Evolutionary conservation across 495 filamentous ascomycete species (phyloP), one percentile per base, ranked within the genome.

Genomic region (Amniculicola lignicola): DNA sequence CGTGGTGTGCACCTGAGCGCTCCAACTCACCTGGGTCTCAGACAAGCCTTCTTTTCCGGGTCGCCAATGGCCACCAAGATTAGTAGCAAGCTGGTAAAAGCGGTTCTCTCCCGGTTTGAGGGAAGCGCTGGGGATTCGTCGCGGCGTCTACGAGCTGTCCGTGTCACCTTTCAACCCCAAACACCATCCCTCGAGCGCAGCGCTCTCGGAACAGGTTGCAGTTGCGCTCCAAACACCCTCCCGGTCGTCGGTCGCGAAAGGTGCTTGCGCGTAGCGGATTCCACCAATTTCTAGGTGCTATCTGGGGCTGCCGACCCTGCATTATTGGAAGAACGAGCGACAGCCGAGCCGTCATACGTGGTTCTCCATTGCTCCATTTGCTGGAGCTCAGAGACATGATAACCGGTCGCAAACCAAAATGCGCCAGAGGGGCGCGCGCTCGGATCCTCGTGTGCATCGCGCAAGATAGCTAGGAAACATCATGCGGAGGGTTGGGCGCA

Each of bases 61-160:
- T 51, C 41, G 59, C 44, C 40, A 25, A 28, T 2, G 50, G 31
- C 21, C 6, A 24, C 11, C 38, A 16, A 36, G 53, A 48, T 53
- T 45, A 58, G 54, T 49, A 62, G 53, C 18, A 46, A 38, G 24
- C 25, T n/a, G 27, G 23, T 12, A 19, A 33, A 41, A 25, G 44
- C 27, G 31, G 6, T 27, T 22, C 36, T 39, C 22, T 28, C 29
- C 24, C 54, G 56, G 42, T 23, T 46, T 36, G 24, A 24, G 36
- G 24, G 47, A 62, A 53, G 46, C 59, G 59, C 59, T 54, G 46
- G 50, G 55, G 24, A 49, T 35, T 39, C 35, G 43, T 31, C 27
- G 27, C 59, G 59, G 59, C 53, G 59, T 57, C 53, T 62, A 58
- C 45, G 43, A 43, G 38, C 49, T 27, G 33, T 57, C 53, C 43